Conservation (phyloP, 495 filamentous ascomycete species). For the Trypethelium eluteriae region DNA sequence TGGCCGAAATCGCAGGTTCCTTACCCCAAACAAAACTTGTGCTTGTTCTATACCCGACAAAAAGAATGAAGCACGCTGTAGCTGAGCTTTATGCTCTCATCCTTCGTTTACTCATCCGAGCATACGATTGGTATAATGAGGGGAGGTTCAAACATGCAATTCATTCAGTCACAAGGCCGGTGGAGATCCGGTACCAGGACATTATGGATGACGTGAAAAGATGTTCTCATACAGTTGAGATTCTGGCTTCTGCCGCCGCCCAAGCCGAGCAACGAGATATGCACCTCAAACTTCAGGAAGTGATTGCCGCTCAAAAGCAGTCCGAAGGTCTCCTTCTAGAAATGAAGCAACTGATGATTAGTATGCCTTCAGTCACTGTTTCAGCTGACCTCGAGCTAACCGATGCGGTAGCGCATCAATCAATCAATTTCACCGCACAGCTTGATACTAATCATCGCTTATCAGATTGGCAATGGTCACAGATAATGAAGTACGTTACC, state of each 20-base stretch:
- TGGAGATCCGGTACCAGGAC: slow-evolving; percentile 27
- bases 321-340: background rate
- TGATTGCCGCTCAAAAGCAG: background rate
- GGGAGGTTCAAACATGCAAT: slow-evolving; percentile 23
- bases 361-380: no score
- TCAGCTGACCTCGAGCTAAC: no score
- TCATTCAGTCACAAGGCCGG: slow-evolving; percentile 24
- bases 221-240: background rate
- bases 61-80: slow-evolving; percentile 30
- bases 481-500: no score
- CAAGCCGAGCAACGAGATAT: slow-evolving; percentile 9
- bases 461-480: no score
- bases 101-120: slow-evolving; percentile 30
- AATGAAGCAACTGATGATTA: background rate
- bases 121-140: slow-evolving; percentile 33
- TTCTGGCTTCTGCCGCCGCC: background rate
- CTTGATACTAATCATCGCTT: no score
- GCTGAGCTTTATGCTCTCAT: slow-evolving; percentile 32
- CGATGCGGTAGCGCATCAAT: no score
- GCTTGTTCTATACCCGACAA: slow-evolving; percentile 33
- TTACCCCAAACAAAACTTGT: slow-evolving; percentile 33
- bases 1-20: slow-evolving; percentile 30
- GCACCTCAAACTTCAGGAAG: background rate
- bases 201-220: slow-evolving; percentile 25
- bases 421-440: no score